Conservation (phyloP, 768 basidiomycete genomes). For the Kwoniella mangroviensis region DNA sequence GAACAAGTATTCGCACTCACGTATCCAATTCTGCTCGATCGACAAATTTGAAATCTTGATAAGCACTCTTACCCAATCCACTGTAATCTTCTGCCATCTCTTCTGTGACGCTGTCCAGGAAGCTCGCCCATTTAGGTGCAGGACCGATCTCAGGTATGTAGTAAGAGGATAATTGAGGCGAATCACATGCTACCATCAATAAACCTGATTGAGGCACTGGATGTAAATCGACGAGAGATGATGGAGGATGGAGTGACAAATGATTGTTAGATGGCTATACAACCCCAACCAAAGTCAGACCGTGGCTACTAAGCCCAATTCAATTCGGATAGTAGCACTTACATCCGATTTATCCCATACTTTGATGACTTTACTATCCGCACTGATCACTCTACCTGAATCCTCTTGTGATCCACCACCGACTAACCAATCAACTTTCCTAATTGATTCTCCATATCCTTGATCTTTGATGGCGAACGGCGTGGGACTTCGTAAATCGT, state of each 20-base stretch:
- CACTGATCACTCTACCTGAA: slow-evolving; percentile 84
- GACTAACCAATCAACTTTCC: slow-evolving; percentile 85
- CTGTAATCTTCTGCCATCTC: slow-evolving; percentile 84
- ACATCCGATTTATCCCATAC: slow-evolving; percentile 86
- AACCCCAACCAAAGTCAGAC: not conserved
- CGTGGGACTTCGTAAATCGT: slow-evolving; percentile 83
- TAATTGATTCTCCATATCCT: slow-evolving; percentile 90
- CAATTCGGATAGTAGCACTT: slow-evolving; percentile 7
- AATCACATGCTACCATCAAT: slow-evolving; percentile 90
- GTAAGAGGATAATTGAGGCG: slow-evolving; percentile 92
- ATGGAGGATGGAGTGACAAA: slow-evolving; percentile 86
- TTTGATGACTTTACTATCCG: slow-evolving; percentile 96
- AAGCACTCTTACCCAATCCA: slow-evolving; percentile 62
- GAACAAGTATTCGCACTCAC: slow-evolving; percentile 62
- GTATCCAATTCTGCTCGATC: slow-evolving; percentile 80
- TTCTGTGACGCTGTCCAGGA: slow-evolving; percentile 97
- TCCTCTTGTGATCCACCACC: slow-evolving; percentile 74
- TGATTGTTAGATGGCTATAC: slow-evolving; percentile 80
- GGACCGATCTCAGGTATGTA: slow-evolving; percentile 96
- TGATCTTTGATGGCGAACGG: slow-evolving; percentile 93
- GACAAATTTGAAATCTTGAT: slow-evolving; percentile 97
- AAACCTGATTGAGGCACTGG: slow-evolving; percentile 87
- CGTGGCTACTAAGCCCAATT: not conserved
- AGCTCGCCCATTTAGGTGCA: slow-evolving; percentile 94
- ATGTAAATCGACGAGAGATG: slow-evolving; percentile 87